Evolutionary conservation across 129 eudicot species (phyloP).

Genomic region (Flaveria bidentis): DNA sequence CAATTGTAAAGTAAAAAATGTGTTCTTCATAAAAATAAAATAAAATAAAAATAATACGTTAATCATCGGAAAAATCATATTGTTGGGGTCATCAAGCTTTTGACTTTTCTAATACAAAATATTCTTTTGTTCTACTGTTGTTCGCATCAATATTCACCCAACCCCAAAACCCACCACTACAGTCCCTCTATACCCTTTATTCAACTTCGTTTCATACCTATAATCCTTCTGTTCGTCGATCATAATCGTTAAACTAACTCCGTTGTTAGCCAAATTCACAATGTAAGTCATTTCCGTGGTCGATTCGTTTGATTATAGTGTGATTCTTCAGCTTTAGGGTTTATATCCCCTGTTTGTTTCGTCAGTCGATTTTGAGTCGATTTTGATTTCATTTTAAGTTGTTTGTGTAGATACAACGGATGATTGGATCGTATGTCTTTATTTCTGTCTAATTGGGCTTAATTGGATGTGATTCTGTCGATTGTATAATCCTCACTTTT

Average conservation of each 20-base stretch:
- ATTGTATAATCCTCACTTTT: slow-evolving; percentile 1
- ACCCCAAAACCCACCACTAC: not conserved
- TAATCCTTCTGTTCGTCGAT: not conserved
- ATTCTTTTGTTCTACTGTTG: slow-evolving; percentile 1
- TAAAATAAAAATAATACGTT: too few species aligned
- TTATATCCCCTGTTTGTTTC: slow-evolving; percentile 1
- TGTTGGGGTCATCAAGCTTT: too few species aligned
- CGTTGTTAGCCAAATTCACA: slow-evolving; percentile 14
- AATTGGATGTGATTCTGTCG: slow-evolving; percentile 23
- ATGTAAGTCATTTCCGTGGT: slow-evolving; percentile 22
- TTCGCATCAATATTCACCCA: slow-evolving; percentile 17
- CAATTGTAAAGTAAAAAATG: too few species aligned
- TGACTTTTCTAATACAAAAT: not conserved
- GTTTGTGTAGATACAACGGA: not conserved
- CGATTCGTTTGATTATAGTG: slow-evolving; percentile 6
- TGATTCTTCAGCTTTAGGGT: slow-evolving; percentile 10
- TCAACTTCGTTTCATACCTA: not conserved
- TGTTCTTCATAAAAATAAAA: too few species aligned
- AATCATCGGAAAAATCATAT: too few species aligned
- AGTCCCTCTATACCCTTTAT: not conserved
- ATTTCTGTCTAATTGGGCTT: not conserved
- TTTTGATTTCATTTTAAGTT: not conserved
- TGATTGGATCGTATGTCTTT: slow-evolving; percentile 12
- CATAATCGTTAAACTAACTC: not conserved
- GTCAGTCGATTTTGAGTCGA: not conserved